Base-by-base conservation (phyloP, 2,329 filamentous ascomycete genomes). In the Hypoxylon sp. region DNA sequence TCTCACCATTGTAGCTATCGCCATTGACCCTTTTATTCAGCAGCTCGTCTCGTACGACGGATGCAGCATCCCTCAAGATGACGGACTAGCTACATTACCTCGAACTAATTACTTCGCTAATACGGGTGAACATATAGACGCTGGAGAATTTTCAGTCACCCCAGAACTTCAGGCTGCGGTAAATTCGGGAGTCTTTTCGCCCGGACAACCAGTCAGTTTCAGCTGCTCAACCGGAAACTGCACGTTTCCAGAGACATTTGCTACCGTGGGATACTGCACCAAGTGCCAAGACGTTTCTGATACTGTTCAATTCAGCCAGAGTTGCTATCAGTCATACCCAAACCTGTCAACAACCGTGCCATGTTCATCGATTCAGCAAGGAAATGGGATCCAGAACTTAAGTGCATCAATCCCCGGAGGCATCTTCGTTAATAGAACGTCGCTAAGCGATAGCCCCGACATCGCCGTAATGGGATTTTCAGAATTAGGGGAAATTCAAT, bases 11-110 rank as follows among this genome's bases (percentile, higher is more conserved):
- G 14, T 60, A 29, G 51, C 57, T 14, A 29, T 60, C n/a, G 57
- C 46, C 4, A 60, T 60, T 31, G 57, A 60, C 14, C 57, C 57
- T 5, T 60, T 24, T 22, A 60, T 60, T n/a, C 57, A 60, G 14
- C 57, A 60, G 46, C 57, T 60, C 22, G 11, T 54, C 17, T 14
- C n/a, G 3, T 35, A 35, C 14, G 35, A 26, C n/a, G 51, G 37
- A 17, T 54, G 51, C 33, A 54, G 37, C 37, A 42, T 42, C n/a
- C 5, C 37, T 13, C 37, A 22, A 1, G 51, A 42, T 14, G 13
- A 14, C 5, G 9, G 11, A 9, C 29, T 35, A 24, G 33, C 51
- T 19, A 3, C 37, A n/a, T n/a, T 42, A 6, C 37, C 37, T 42
- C 37, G 37, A 17, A 42, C 37, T 17, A 42, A 39, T 26, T 24